Conservation (phyloP, 176 grass and related monocot genomes). For the Oryza longistaminata region DNA sequence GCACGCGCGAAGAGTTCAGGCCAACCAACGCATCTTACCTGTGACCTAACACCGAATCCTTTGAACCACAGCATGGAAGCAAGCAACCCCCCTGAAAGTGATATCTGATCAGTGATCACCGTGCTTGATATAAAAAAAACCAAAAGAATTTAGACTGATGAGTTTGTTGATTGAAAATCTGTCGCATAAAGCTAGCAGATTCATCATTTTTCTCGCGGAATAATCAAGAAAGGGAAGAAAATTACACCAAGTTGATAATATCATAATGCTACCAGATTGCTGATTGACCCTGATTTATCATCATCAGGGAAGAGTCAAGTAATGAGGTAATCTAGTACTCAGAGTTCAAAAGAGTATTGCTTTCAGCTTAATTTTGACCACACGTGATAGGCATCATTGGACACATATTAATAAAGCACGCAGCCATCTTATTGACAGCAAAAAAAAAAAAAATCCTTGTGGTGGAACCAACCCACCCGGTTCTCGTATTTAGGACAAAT, state of each 20-base stretch:
- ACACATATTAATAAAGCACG: background rate
- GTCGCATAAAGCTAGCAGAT: background rate
- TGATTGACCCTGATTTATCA: background rate
- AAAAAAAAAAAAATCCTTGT: too few species aligned
- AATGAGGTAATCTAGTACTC: background rate
- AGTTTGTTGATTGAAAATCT: background rate
- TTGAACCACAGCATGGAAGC: background rate
- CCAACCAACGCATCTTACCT: background rate
- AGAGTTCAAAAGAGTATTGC: background rate
- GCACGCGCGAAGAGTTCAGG: constrained; percentile 14
- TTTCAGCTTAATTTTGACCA: constrained; percentile 9
- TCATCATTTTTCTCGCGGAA: background rate
- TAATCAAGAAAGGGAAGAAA: background rate
- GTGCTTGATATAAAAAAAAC: background rate
- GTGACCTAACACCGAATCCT: constrained; percentile 25
- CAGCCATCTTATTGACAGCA: background rate
- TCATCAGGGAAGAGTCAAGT: constrained; percentile 5
- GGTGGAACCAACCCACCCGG: too few species aligned
- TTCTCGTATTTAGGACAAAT: too few species aligned
- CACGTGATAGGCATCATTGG: background rate
- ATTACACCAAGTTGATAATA: background rate
- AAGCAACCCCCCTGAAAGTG: background rate
- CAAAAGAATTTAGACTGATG: background rate
- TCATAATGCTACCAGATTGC: background rate
- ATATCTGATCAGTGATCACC: background rate